Evolutionary conservation across 192 early-diverging fungal species (phyloP).

Genomic region (Gaertneriomyces semiglobifer): DNA sequence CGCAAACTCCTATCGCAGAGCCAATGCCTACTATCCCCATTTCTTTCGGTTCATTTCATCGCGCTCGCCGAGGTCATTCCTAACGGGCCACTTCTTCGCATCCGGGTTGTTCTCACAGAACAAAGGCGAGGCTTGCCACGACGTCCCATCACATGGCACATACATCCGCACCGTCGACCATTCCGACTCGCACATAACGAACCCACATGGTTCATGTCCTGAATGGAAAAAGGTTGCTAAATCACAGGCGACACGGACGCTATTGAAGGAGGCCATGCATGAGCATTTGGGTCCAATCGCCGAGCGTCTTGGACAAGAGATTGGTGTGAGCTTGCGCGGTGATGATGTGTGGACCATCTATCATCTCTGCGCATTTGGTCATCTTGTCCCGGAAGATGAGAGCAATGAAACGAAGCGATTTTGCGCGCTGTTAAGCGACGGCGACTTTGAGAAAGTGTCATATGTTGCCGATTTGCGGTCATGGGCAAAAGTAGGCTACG

Average conservation of each 20-base stretch:
- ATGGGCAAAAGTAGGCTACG: not conserved
- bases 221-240: not conserved
- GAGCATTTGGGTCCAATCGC: too few relatives aligned
- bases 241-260: too few relatives aligned
- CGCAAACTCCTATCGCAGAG: not conserved
- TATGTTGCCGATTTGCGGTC: not conserved
- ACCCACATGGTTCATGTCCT: conserved; percentile 5
- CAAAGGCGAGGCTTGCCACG: not conserved
- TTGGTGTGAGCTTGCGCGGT: too few relatives aligned
- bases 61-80: not conserved
- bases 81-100: not conserved
- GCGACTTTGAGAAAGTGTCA: too few relatives aligned
- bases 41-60: not conserved
- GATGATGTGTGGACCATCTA: too few relatives aligned
- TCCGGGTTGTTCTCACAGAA: not conserved
- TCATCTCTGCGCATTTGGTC: too few relatives aligned
- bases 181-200: not conserved
- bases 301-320: too few relatives aligned
- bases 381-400: too few relatives aligned
- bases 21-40: conserved; percentile 1
- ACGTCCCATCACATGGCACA: not conserved
- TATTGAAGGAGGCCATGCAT: too few relatives aligned
- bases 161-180: not conserved
- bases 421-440: too few relatives aligned
- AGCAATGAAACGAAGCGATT: too few relatives aligned